These are phyloP conservation scores for Tripterygium wilfordii DNA, from an alignment of 177 flowering plant species.

Conservation along the genomic window DNA sequence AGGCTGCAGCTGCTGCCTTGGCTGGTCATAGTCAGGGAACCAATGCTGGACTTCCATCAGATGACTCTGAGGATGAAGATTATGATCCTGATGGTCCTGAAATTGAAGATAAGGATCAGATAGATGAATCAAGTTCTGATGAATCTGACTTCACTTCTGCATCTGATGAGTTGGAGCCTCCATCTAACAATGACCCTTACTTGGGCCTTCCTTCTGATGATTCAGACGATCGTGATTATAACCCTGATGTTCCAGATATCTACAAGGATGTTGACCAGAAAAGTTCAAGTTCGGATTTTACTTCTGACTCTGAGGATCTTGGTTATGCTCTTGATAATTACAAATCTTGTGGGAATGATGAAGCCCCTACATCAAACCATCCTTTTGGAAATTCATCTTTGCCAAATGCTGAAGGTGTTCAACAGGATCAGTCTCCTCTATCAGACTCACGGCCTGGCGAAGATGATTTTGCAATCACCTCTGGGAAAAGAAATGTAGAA, in stretches of 20 bases:
- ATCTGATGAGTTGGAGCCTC: conserved; percentile 41
- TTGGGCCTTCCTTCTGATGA: conserved; percentile 75
- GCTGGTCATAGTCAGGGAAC: conserved; percentile 37
- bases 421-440: conserved; percentile 22
- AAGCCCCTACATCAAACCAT: conserved; percentile 8
- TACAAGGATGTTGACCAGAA: conserved; percentile 37
- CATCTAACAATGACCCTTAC: conserved; percentile 11
- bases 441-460: conserved; percentile 23
- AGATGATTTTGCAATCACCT: conserved; percentile 26
- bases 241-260: conserved; percentile 49
- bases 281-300: conserved; percentile 77
- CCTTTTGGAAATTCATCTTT: conserved; percentile 9
- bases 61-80: conserved; percentile 91
- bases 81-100: conserved; percentile 64
- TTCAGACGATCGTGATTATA: conserved; percentile 83
- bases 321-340: conserved; percentile 27
- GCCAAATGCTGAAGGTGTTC: conserved; percentile 12
- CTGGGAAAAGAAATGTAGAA: conserved; percentile 48
- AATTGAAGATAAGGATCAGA: conserved; percentile 29
- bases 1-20: conserved; percentile 58
- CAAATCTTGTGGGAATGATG: conserved; percentile 17
- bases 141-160: conserved; percentile 52
- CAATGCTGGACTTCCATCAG: conserved; percentile 56
- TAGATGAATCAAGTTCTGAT: conserved; percentile 71
- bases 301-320: conserved; percentile 81